Evolutionary conservation across 2,329 filamentous ascomycete species (phyloP).

Genomic region (Parasarocladium wereldwijsianum): DNA sequence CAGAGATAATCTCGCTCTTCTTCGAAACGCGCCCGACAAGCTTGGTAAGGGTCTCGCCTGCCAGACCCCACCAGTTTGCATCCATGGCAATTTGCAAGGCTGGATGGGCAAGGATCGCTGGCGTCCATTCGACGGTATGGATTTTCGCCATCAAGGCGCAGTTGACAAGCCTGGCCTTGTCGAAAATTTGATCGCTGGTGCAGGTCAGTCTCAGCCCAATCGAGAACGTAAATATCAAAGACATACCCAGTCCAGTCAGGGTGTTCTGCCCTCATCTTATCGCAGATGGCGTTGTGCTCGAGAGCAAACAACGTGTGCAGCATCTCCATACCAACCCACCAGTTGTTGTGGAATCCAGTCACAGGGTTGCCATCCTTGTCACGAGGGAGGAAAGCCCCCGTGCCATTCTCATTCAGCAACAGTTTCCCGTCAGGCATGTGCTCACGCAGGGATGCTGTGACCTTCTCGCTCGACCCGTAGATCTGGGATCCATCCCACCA

Average conservation of each 20-base stretch:
- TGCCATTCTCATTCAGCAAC: conserved; percentile 15
- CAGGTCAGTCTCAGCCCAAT: conserved; percentile 9
- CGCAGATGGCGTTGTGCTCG: conserved; percentile 30
- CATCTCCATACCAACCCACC: conserved; percentile 31
- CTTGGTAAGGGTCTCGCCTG: conserved; percentile 21
- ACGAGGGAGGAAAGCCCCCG: conserved; percentile 22
- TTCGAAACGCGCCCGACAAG: conserved; percentile 21
- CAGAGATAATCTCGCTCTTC: conserved; percentile 7
- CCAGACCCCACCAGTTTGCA: conserved; percentile 30
- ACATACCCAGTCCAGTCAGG: conserved; percentile 11
- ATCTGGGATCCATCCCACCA: conserved; percentile 34
- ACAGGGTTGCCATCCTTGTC: conserved; percentile 19
- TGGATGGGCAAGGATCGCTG: conserved; percentile 29
- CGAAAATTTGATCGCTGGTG: conserved; percentile 25
- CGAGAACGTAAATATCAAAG: neutral
- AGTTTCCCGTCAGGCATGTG: conserved; percentile 22
- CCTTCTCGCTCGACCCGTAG: conserved; percentile 24
- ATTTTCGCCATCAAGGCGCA: conserved; percentile 33
- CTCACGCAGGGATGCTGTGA: conserved; percentile 19
- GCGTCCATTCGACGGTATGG: conserved; percentile 33
- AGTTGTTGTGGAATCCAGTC: conserved; percentile 28
- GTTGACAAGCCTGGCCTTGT: conserved; percentile 29
- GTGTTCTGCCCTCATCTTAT: conserved; percentile 18
- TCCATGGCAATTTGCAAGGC: conserved; percentile 25
- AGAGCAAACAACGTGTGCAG: conserved; percentile 29